These are phyloP conservation scores for Ramaria sp. DNA, from an alignment of 768 basidiomycete species.

Conservation along the genomic window DNA sequence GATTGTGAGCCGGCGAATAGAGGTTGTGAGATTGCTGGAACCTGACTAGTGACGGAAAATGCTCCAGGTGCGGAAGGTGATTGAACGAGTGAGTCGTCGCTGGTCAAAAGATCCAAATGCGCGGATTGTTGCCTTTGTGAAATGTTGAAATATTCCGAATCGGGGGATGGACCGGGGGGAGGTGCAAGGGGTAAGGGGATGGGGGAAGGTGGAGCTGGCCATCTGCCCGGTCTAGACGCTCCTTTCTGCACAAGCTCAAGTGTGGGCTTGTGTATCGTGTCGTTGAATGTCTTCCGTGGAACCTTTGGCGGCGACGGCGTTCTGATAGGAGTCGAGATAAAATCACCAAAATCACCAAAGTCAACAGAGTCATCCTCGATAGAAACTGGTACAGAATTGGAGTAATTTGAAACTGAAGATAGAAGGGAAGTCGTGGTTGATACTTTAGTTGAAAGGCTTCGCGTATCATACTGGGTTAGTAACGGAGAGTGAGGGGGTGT, in stretches of 20 bases:
- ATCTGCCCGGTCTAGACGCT: conserved; percentile 33
- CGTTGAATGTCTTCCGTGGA: conserved; percentile 12
- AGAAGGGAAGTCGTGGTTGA: not conserved
- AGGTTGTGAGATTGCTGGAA: conserved; percentile 20
- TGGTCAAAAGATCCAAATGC: conserved; percentile 20
- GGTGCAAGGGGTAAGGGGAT: conserved; percentile 29
- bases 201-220: conserved; percentile 39
- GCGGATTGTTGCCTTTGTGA: conserved; percentile 6
- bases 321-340: conserved; percentile 18
- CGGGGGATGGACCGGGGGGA: conserved; percentile 16
- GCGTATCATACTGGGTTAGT: conserved; percentile 16
- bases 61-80: conserved; percentile 4
- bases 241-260: conserved; percentile 46
- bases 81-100: conserved; percentile 5
- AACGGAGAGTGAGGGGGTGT: conserved; percentile 8
- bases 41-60: conserved; percentile 23
- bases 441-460: conserved; percentile 12
- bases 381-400: too few relatives aligned
- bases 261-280: conserved; percentile 28
- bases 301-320: conserved; percentile 15
- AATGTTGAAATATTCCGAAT: not conserved
- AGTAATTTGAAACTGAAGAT: not conserved
- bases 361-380: conserved; percentile 8
- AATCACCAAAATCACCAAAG: conserved; percentile 25
- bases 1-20: conserved; percentile 15